A percentile compares a stretch with the other conserved stretches of the same genome.
Evolutionary conservation across 2,329 filamentous ascomycete genomes (phyloP).

Genomic region (Didymella lethalis): DNA sequence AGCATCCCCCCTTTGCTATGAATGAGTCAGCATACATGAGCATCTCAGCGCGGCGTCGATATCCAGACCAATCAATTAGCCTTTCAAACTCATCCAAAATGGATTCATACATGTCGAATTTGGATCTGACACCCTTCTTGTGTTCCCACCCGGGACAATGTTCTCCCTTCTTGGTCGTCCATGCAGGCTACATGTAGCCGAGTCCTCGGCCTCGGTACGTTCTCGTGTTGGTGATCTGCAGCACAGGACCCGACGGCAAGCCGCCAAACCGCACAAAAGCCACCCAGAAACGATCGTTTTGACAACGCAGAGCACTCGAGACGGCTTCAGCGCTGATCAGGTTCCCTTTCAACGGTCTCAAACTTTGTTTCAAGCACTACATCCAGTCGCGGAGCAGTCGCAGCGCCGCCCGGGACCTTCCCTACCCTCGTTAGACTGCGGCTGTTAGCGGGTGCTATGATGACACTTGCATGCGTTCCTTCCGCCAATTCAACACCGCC

Average conservation of each 20-base stretch:
- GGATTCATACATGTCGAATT: not conserved
- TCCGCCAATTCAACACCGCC: slow-evolving; percentile 16
- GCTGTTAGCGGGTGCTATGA: slow-evolving; percentile 22
- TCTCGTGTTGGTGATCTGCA: slow-evolving; percentile 11
- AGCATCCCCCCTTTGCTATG: not conserved
- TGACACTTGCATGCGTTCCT: slow-evolving; percentile 21
- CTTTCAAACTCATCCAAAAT: not conserved
- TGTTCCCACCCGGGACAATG: slow-evolving; percentile 1
- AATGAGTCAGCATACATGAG: not conserved
- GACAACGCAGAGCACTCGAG: not conserved
- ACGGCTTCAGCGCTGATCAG: not conserved
- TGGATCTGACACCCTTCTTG: slow-evolving; percentile 1
- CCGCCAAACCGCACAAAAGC: not conserved
- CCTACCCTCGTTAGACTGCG: slow-evolving; percentile 14
- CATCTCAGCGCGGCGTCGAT: slow-evolving; percentile 5
- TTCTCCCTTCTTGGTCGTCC: slow-evolving; percentile 1
- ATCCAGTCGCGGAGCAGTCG: slow-evolving; percentile 9
- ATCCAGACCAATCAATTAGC: slow-evolving; percentile 4
- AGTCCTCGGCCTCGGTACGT: slow-evolving; percentile 8
- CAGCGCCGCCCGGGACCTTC: slow-evolving; percentile 11
- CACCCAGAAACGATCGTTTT: not conserved
- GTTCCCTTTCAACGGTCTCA: not conserved
- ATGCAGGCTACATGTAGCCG: slow-evolving; percentile 23
- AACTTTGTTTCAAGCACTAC: slow-evolving; percentile 9
- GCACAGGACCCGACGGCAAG: slow-evolving; percentile 2